Evolutionary conservation across 192 early-diverging fungal species (phyloP), one percentile per base, ranked within the genome.

Genomic region (Backusella psychrophila): DNA sequence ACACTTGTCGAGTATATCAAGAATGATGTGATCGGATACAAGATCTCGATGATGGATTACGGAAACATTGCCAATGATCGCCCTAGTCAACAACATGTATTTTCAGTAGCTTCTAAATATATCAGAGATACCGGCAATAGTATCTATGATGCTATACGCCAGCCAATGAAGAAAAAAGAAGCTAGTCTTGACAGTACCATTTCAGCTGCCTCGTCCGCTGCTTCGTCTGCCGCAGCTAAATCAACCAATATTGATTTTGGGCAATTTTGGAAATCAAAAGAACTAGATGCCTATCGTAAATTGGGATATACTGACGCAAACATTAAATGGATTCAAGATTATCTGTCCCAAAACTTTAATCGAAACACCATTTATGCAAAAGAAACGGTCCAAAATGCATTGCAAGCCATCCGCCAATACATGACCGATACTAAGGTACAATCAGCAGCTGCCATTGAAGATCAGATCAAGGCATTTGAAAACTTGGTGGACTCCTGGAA

Each of bases 321-420:
- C 17, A 23, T 77, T 26, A 23, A 77, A 15, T 77, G 75, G 69
- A 39, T 77, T 26, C 69, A 77, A 19, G 59, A 77, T 19, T 41
- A 52, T 14, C 38, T 77, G 6, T 71, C 49, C 21, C 23, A 71
- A 9, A 35, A 46, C 11, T 69, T 77, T 56, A 44, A 71, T 19
- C 34, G 41, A n/a, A 70, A 71, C 23, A 77, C 69, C 15, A 11
- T 69, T 2, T 52, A 71, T 21, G 69, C 69, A 3, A 35, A 39
- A 15, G 52, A 77, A 14, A n/a, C 53, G 6, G 63, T 77, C 26
- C 29, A 68, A n/a, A 46, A 77, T 9, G 52, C 67, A 15, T 59
- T 69, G 15, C 49, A 49, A 6, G 39, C 39, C 21, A 70, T 77
- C 9, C 68, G 53, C 8, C 7, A 77, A 4, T 77, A 77, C 39